Evolutionary conservation across 2,329 filamentous ascomycete species (phyloP).

Genomic region (Fusarium sp.): DNA sequence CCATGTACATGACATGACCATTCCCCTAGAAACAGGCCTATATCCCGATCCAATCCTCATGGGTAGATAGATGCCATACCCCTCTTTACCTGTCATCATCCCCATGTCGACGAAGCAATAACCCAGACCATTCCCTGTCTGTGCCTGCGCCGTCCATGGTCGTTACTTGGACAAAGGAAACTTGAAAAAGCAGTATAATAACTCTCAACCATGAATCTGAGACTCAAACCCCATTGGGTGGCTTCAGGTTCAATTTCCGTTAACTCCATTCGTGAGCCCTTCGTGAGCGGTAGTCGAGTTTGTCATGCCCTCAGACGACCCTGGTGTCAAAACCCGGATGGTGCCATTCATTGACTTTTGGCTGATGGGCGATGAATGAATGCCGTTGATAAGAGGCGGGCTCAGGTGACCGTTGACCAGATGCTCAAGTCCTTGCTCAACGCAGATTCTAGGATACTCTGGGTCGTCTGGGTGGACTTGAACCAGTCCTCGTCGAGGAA

Average conservation of each 20-base stretch:
- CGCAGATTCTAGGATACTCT: conserved; percentile 66
- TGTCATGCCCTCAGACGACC: conserved; percentile 30
- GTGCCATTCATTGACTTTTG: conserved; percentile 51
- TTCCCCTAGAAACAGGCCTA: conserved; percentile 20
- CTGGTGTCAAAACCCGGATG: conserved; percentile 34
- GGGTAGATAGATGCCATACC: conserved; percentile 10
- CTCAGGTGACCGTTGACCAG: conserved; percentile 61
- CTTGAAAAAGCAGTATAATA: conserved; percentile 38
- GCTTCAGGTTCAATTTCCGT: conserved; percentile 39
- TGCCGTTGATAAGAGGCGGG: conserved; percentile 59
- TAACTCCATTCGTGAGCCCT: conserved; percentile 45
- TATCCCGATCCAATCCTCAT: conserved; percentile 39
- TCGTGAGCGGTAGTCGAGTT: conserved; percentile 34
- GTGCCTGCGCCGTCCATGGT: conserved; percentile 43
- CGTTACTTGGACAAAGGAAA: conserved; percentile 45
- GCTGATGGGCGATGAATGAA: conserved; percentile 60
- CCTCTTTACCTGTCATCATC: conserved; percentile 14
- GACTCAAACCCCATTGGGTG: conserved; percentile 13
- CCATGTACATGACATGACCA: conserved; percentile 14
- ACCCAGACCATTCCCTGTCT: conserved; percentile 33
- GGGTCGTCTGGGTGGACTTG: conserved; percentile 67
- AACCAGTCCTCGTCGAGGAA: conserved; percentile 66
- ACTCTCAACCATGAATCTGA: conserved; percentile 16
- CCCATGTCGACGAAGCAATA: conserved; percentile 35
- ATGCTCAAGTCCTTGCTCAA: conserved; percentile 68